Conservation (phyloP, 148 eudicot species). For the Amaranthus cruentus region DNA sequence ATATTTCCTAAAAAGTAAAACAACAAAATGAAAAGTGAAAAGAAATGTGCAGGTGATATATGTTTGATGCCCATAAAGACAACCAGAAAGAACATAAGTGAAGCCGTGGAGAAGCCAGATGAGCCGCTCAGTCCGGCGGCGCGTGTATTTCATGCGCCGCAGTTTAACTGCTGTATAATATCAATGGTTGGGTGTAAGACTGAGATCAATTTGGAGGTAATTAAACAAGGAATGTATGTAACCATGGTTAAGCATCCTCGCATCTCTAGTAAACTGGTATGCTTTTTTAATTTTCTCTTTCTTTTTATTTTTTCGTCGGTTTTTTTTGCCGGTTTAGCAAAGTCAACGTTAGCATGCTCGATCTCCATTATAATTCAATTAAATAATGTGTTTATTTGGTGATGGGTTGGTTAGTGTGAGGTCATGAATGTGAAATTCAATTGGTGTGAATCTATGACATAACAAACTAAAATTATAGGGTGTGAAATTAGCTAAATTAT, state of each 20-base stretch:
- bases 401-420: no score
- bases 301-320: not conserved
- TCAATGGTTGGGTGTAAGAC: conserved; percentile 33
- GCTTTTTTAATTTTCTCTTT: not conserved
- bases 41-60: not conserved
- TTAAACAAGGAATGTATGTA: conserved; percentile 23
- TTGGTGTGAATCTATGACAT: no score
- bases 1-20: not conserved
- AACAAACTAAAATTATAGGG: no score
- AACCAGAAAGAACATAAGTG: not conserved
- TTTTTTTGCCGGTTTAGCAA: not conserved
- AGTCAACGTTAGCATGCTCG: not conserved
- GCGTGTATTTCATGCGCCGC: conserved; percentile 37
- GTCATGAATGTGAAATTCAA: no score
- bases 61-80: conserved; percentile 26
- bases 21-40: not conserved
- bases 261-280: conserved; percentile 46
- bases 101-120: conserved; percentile 9
- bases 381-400: no score
- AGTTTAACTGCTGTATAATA: conserved; percentile 36
- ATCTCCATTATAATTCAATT: not conserved
- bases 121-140: conserved; percentile 48
- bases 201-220: conserved; percentile 20
- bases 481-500: no score
- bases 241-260: conserved; percentile 55